Percentiles rank a stretch among this genome's conserved stretches.
phyloP scores from a whole-genome alignment of 2,329 filamentous ascomycete species.

The Macrophomina pseudophaseolina region DNA sequence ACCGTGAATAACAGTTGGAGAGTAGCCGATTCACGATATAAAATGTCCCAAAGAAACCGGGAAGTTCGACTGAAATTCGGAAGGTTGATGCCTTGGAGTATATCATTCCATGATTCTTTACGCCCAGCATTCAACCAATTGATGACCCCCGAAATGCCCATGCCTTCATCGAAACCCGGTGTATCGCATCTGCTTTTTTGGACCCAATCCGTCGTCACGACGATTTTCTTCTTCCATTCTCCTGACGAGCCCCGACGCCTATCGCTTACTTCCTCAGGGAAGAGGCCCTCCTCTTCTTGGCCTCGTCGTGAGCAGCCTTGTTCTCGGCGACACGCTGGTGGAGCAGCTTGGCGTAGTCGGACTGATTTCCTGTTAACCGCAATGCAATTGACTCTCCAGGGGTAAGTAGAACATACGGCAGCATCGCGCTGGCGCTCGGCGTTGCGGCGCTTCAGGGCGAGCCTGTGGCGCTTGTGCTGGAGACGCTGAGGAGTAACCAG shows the following conservation, averaged over 20 bases:
- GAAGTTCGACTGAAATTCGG: conserved; percentile 23
- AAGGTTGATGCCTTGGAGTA: conserved; percentile 27
- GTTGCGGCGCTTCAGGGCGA: conserved; percentile 97
- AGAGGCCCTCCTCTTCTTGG: conserved; percentile 95
- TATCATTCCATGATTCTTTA: conserved; percentile 27
- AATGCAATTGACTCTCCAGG: not conserved
- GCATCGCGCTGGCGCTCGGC: conserved; percentile 98
- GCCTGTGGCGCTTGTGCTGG: conserved; percentile 98
- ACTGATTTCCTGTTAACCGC: conserved; percentile 62
- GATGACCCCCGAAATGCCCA: conserved; percentile 27
- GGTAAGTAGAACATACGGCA: conserved; percentile 71
- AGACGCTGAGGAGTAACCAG: conserved; percentile 99
- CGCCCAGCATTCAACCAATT: conserved; percentile 26
- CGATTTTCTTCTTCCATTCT: conserved; percentile 10
- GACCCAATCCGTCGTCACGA: conserved; percentile 5
- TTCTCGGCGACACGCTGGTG: conserved; percentile 97
- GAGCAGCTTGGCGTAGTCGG: conserved; percentile 94
- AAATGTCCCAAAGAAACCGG: conserved; percentile 17
- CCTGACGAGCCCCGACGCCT: conserved; percentile 1
- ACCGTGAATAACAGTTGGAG: too few species aligned
- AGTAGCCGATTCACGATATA: not conserved
- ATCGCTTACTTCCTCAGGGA: conserved; percentile 81
- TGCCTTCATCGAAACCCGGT: conserved; percentile 27
- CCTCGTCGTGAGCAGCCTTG: conserved; percentile 91
- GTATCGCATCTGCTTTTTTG: conserved; percentile 27